These are phyloP conservation scores for Coniferiporia sulphurascens DNA, from an alignment of 1,284 basidiomycete species.

Conservation along the genomic window DNA sequence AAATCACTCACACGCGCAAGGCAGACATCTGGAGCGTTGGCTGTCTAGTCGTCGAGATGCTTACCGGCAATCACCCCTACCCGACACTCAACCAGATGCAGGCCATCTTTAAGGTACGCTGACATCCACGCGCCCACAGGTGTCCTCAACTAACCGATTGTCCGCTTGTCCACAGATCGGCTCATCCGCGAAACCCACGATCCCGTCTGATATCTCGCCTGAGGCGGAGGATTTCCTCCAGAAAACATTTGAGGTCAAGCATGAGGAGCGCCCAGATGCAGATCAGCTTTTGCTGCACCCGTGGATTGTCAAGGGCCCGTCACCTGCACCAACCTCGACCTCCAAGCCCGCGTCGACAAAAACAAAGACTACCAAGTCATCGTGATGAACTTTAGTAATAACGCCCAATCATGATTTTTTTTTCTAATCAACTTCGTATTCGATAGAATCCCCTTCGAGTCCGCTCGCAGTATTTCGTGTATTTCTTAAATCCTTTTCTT, in stretches of 20 bases:
- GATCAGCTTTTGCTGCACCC: constrained; percentile 68
- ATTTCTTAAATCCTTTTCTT: not conserved
- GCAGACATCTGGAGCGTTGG: constrained; percentile 99
- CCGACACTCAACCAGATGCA: constrained; percentile 98
- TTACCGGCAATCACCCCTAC: constrained; percentile 97
- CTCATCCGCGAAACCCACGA: constrained; percentile 75
- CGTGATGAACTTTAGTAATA: not conserved
- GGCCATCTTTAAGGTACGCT: constrained; percentile 85
- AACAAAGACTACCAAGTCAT: constrained; percentile 15
- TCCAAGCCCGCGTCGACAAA: constrained; percentile 10
- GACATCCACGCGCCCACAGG: not conserved
- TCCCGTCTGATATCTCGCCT: constrained; percentile 82
- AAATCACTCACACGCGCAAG: constrained; percentile 89
- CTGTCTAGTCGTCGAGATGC: constrained; percentile 97
- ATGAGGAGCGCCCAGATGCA: constrained; percentile 79
- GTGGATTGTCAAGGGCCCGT: constrained; percentile 55
- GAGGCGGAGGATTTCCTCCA: constrained; percentile 84
- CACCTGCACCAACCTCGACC: not conserved
- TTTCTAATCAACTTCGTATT: not conserved
- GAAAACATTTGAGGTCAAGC: constrained; percentile 82
- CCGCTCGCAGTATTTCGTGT: not conserved
- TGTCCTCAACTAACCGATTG: not conserved
- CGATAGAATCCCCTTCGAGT: not conserved
- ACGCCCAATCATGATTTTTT: not conserved
- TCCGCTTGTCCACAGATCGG: constrained; percentile 62